Base-by-base conservation (phyloP, 768 basidiomycete genomes). In the Amanita molliuscula region DNA sequence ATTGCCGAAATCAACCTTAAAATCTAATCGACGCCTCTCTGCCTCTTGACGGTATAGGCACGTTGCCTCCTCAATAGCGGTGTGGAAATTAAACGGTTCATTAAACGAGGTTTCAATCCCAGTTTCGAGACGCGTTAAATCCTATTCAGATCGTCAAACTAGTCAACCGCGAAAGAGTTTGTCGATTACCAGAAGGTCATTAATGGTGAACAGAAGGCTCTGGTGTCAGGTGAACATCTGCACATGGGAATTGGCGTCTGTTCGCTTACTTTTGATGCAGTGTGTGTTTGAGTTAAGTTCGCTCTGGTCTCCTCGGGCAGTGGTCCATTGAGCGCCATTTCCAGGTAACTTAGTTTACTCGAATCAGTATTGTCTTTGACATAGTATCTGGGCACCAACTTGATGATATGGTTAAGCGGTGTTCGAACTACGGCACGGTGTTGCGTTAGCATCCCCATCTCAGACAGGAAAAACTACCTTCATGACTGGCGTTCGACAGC, bases 401-500 rank as follows among this genome's bases (percentile, higher is more conserved):
- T 89, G 64, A 91, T 89, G 55, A 90, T 89, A 58, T 88, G 85
- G 57, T 88, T 86, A 49, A 87, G 59, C 6, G 86, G 84, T 3
- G 84, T 87, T 21, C 84, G 78, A 4, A 86, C 84, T 82, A 16
- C 31, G 25, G n/a, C 10, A 20, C 16, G 10, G 42, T 48, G 43
- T 53, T 25, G 21, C 44, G 36, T 50, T 18, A 52, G 45, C 10
- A 53, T 4, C 9, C 28, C 3, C 20, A 11, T 16, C 13, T 28
- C 29, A 15, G 15, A 2, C 37, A n/a, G n/a, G 11, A 7, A 15
- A 40, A 56, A 57, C 44, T 56, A 78, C 85, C 84, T 72, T 90
- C 88, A 59, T 92, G 88, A 54, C 80, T 84, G 4, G 88, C 88
- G 62, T 92, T 89, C 6, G 83, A 82, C 6, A 92, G 66, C 33